Evolutionary conservation across 176 grass and related monocot species (phyloP), one percentile per base, ranked within the genome.

Genomic region (Bolboschoenus planiculmis): DNA sequence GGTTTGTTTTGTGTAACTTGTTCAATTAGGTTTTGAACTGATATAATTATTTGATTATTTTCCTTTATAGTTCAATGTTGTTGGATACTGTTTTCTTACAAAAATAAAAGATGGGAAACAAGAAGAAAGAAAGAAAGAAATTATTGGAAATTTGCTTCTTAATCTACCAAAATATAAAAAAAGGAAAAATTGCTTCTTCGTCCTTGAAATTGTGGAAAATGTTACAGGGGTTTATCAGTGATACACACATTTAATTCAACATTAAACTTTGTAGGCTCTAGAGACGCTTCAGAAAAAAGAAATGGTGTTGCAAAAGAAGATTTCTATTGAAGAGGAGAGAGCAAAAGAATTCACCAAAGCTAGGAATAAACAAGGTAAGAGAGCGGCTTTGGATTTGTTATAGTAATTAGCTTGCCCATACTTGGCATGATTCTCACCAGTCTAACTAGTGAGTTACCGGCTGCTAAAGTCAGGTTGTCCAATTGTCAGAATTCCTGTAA

Each of bases 331-430:
- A 78, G 78, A 91, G 61, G 90, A 94, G 64, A 68, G 95, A 48
- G 95, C 92, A 37, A 97, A 94, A 53, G 85, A 89, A 82, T 94
- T 94, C 20, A 85, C 83, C 18, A 92, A 87, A 89, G 79, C 87
- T 48, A 89, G 84, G 79, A 97, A 97, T 57, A 94, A 91, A 64
- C 88, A 91, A 87, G 87, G 87, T 89, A 10, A 60, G 65, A 47
- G 50, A 58, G 30, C 18, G 7, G 27, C 33, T 62, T 84, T 63
- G 31, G 39, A 78, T 16, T 46, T n/a, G n/a, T n/a, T 35, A 27
- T 66, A 78, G 0, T 24, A 77, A 31, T 65, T 46, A 76, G 48
- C 27, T 42, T 43, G 10, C 3, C 23, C 42, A 14, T 61, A 30
- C 16, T 30, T 59, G 30, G 3, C 5, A 14, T 29, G 10, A 53